Percentiles rank a stretch among this genome's conserved stretches.
Conservation (phyloP, 2,329 filamentous ascomycete genomes). For the Exophiala alcalophila region DNA sequence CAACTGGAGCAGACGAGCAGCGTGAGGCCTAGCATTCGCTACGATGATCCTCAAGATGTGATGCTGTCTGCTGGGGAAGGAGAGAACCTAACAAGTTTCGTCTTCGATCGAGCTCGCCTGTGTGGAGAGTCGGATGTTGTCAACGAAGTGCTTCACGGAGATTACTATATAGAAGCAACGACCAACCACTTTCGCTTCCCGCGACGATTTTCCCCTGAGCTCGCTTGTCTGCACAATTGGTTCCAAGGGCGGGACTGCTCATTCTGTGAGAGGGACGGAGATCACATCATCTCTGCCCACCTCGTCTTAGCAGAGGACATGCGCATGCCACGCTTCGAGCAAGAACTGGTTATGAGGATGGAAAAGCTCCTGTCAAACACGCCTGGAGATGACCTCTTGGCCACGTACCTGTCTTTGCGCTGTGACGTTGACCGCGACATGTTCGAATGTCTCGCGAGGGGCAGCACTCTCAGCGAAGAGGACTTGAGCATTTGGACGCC, state of each 20-base stretch:
- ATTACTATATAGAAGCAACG: slow-evolving; percentile 1
- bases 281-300: slow-evolving; percentile 1
- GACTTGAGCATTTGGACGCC: neutral
- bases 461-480: too few relatives aligned
- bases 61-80: slow-evolving; percentile 5
- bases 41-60: slow-evolving; percentile 11
- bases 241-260: slow-evolving; percentile 6
- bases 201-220: neutral
- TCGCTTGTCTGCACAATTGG: slow-evolving; percentile 12
- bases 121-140: slow-evolving; percentile 9
- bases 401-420: neutral
- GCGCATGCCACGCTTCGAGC: slow-evolving; percentile 2
- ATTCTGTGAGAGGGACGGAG: slow-evolving; percentile 1
- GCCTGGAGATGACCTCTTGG: neutral
- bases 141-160: slow-evolving; percentile 6
- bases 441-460: neutral
- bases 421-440: neutral
- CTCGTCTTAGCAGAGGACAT: neutral
- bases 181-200: slow-evolving; percentile 2
- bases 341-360: slow-evolving; percentile 1
- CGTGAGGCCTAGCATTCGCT: neutral
- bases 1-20: neutral
- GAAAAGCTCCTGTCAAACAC: neutral
- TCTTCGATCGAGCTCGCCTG: slow-evolving; percentile 2
- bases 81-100: neutral